Base-by-base conservation (phyloP, 2,329 filamentous ascomycete genomes). In the Zymoseptoria brevis region DNA sequence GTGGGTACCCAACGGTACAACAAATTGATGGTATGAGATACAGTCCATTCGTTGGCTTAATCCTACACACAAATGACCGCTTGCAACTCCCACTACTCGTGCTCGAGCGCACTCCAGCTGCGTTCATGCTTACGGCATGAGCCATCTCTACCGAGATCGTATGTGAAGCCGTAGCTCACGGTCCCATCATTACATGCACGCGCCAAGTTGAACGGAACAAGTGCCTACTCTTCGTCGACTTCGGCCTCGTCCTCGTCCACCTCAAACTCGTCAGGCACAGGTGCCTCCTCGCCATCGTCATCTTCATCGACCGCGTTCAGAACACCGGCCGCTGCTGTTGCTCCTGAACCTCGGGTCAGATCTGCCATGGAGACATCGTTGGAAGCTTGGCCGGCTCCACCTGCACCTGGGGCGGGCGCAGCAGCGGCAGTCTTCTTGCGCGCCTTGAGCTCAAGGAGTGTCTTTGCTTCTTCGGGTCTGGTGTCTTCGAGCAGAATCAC, bases 401-500 rank as follows among this genome's bases (percentile, higher is more conserved):
- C 63, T 21, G 63, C 61, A 19, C 68, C 69, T 53, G 74, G 63
- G 69, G 76, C 68, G 60, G 78, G 73, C 67, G 68, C 69, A 8
- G 79, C 73, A n/a, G 75, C 69, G 11, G 78, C 73, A 9, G 80
- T 75, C 63, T 81, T 76, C 71, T 95, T 96, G 81, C 92, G 94
- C 50, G 96, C 84, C 79, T 95, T 96, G 75, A 97, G 85, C 73
- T 97, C 94, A 53, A 99, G 83, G 7, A 94, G 81, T 19, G 85
- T 79, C 74, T 96, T 95, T 53, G 86, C 76, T 73, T 96, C 88
- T 1, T 85, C 83, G 0, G 91, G 88, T 65, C 87, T 83, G 13
- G 87, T 91, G 73, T 99, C 94, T 58, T 89, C 81, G 21, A 99
- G 84, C n/a, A 99, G 82, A 35, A 97, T 86, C 45, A 96, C 90